These are phyloP conservation scores for Aspergillus ellipticus DNA, from an alignment of 495 filamentous ascomycete genomes.

Conservation along the genomic window DNA sequence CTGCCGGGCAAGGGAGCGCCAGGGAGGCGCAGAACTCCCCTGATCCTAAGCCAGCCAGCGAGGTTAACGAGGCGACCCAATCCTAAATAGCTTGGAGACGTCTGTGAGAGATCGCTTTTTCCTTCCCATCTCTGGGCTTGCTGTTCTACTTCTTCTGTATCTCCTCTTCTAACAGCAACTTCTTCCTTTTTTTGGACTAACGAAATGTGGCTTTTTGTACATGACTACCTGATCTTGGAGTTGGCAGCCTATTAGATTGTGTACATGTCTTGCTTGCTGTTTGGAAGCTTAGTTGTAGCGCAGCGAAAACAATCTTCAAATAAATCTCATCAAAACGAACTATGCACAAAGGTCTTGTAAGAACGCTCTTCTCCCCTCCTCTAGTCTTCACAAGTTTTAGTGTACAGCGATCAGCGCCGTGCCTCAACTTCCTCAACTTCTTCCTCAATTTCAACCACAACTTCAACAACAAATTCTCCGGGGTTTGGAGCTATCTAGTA, in stretches of 20 bases:
- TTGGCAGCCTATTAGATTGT: constrained; percentile 5
- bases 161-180: constrained; percentile 13
- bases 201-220: constrained; percentile 20
- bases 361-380: constrained; percentile 21
- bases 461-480: constrained; percentile 8
- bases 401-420: constrained; percentile 66
- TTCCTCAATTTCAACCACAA: no score
- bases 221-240: constrained; percentile 13
- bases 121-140: constrained; percentile 2
- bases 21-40: constrained; percentile 51
- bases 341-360: constrained; percentile 40
- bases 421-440: constrained; percentile 7
- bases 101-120: constrained; percentile 9
- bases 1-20: constrained; percentile 62
- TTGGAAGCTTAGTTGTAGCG: constrained; percentile 7
- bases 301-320: constrained; percentile 34
- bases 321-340: constrained; percentile 30
- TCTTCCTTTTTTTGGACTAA: constrained; percentile 13
- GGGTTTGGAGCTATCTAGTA: constrained; percentile 28
- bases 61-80: constrained; percentile 65
- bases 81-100: constrained; percentile 17
- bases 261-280: background rate
- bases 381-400: constrained; percentile 45
- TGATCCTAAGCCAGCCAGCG: constrained; percentile 69
- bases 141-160: constrained; percentile 15